Evolutionary conservation across 1,284 basidiomycete genomes (phyloP).

Genomic region (Schizophyllum amplum): DNA sequence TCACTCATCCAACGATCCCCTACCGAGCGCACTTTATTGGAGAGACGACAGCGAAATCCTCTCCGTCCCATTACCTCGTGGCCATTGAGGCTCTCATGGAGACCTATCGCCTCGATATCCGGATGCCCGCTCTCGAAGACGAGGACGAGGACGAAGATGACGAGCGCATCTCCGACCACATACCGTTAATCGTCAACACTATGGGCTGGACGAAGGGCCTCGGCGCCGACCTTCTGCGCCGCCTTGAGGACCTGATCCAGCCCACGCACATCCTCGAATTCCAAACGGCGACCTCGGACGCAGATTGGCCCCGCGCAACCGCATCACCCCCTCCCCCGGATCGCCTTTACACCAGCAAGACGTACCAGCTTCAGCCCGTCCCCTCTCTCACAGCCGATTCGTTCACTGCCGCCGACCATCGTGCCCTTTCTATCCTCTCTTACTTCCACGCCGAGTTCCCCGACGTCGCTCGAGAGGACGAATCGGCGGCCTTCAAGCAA

Average conservation of each 20-base stretch:
- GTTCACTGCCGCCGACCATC: conserved; percentile 68
- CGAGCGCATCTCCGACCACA: conserved; percentile 39
- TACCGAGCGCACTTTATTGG: conserved; percentile 81
- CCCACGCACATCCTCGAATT: conserved; percentile 65
- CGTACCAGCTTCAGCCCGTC: conserved; percentile 31
- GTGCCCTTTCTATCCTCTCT: conserved; percentile 66
- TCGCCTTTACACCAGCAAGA: conserved; percentile 1
- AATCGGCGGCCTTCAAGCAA: conserved; percentile 14
- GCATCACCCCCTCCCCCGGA: conserved; percentile 3
- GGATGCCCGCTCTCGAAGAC: conserved; percentile 28
- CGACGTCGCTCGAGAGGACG: conserved; percentile 5
- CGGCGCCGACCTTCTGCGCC: conserved; percentile 71
- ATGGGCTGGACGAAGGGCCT: conserved; percentile 97
- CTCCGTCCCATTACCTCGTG: conserved; percentile 74
- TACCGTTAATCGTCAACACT: conserved; percentile 90
- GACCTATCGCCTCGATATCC: conserved; percentile 66
- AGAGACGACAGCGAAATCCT: conserved; percentile 67
- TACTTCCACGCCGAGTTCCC: conserved; percentile 73
- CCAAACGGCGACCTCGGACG: conserved; percentile 10
- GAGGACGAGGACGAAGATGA: conserved; percentile 8
- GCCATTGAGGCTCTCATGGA: conserved; percentile 64
- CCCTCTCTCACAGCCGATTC: conserved; percentile 27
- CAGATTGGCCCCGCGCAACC: conserved; percentile 5
- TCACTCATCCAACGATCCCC: conserved; percentile 73
- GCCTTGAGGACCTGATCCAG: conserved; percentile 60